Evolutionary conservation across 345 rosid species (phyloP), one percentile per base, ranked within the genome.

Genomic region (Barbarea vulgaris): DNA sequence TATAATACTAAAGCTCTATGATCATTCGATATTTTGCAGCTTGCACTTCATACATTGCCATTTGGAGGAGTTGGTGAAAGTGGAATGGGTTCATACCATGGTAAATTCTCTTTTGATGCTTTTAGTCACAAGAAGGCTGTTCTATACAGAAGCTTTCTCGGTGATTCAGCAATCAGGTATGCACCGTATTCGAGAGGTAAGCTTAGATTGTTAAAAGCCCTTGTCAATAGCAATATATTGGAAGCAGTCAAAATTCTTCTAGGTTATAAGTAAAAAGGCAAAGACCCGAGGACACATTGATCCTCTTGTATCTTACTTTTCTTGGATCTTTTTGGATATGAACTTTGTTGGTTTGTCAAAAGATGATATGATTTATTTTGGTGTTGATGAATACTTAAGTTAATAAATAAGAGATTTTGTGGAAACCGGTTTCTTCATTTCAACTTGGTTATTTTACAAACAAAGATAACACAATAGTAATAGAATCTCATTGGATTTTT

Each of bases 31-130:
- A 11, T n/a, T 21, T 22, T 80, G 83, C 87, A 95, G 99, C 86
- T 93, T 66, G 82, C 93, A 0, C 79, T 85, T 19, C 90, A 53
- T 61, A 66, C 81, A 28, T 63, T 96, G 41, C 99, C 99, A 22
- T 96, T 96, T 9, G 99, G 99, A 74, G 98, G 98, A 70, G 96
- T 96, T 3, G 98, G 97, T 39, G 96, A 93, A 75, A 93, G 99
- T 31, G 98, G 99, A 70, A 83, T 76, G 66, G 99, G 99, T 48
- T 69, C 93, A 15, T 93, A 96, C 87, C 99, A 91, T 59, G 99
- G 98, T 19, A 96, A 89, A 68, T 90, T 93, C 85, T 96, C 99
- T 36, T 95, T 91, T 22, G 99, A 96, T 50, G 86, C 91, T 60
- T 96, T 96, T 55, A 89, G 91, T 85, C 99, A 96, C 81, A 96